Evolutionary conservation across 2,329 filamentous ascomycete genomes (phyloP), one percentile per base, ranked within the genome.

Genomic region (Pseudonectria foliicola): DNA sequence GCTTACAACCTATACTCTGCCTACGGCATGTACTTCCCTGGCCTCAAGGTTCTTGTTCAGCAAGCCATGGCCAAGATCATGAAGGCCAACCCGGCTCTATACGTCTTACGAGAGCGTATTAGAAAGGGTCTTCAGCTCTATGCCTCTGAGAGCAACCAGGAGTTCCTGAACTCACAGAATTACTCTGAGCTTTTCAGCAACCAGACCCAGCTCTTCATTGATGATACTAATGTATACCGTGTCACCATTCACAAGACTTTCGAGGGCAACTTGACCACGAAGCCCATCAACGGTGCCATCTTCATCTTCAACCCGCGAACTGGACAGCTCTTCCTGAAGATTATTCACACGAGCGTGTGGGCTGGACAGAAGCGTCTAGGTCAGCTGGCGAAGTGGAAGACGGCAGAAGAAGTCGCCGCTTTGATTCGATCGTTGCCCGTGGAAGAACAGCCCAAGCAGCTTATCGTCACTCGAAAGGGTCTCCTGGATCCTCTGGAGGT

Each of bases 221-320:
- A 98, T 52, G 92, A 98, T 58, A 98, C 92, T 41, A 98, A 98
- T 54, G 93, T 98, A 33, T 98, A 98, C 60, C 89, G 92, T 68
- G 92, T 98, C 42, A 98, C 92, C 1, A 98, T 98, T 44, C 92
- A 98, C 73, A 98, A 98, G 77, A 98, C 92, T 0, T 98, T 98
- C 44, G 92, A 98, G 63, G 92, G 92, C 52, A 98, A 98, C 59
- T 71, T 98, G 76, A 98, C 92, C 0, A 98, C 92, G 2, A 98
- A 98, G 65, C 92, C 92, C 4, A 98, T 98, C 73, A 98, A 98
- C 60, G 92, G 92, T 58, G 92, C 93, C 29, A 96, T 98, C 59
- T 98, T 98, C 71, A 98, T 98, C 57, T 96, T 98, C 77, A 98
- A 98, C 60, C 92, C 93, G n/a, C 80, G 90, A 39, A 98, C 92